phyloP scores from a whole-genome alignment of 1,139 yeast species.

The Nakaseomyces kungkrabaensis region DNA sequence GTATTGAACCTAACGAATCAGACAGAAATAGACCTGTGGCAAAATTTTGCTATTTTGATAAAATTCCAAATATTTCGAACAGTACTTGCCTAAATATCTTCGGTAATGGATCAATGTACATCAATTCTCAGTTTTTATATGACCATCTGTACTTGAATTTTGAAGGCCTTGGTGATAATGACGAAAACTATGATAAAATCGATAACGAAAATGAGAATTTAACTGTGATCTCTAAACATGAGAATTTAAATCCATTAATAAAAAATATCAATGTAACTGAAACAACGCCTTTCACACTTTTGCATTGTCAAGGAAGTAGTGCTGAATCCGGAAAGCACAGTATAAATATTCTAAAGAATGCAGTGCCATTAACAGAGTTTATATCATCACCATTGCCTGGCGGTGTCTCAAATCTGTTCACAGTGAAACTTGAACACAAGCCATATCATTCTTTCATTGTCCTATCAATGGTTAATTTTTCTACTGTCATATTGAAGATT shows the following conservation, averaged over 20 bases:
- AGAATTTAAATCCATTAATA: constrained; percentile 49
- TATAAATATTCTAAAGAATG: constrained; percentile 11
- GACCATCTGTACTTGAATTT: constrained; percentile 64
- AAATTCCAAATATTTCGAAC: constrained; percentile 40
- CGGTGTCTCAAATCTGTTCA: constrained; percentile 21
- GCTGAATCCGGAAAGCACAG: constrained; percentile 20
- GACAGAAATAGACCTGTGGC: constrained; percentile 32
- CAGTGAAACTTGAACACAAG: constrained; percentile 38
- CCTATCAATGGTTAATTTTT: constrained; percentile 16
- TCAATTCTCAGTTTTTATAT: constrained; percentile 68
- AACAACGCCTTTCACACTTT: constrained; percentile 20
- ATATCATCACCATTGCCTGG: constrained; percentile 24
- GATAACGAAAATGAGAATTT: constrained; percentile 35
- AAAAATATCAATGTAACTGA: constrained; percentile 33
- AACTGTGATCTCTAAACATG: constrained; percentile 44
- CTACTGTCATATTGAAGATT: constrained; percentile 19
- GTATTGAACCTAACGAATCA: constrained; percentile 38
- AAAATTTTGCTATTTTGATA: constrained; percentile 61
- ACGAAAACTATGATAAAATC: constrained; percentile 22
- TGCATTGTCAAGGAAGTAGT: constrained; percentile 14
- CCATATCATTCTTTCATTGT: constrained; percentile 34
- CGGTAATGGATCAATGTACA: constrained; percentile 67
- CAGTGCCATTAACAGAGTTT: constrained; percentile 16
- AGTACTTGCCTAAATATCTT: constrained; percentile 49
- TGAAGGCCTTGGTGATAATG: constrained; percentile 59